Conservation (phyloP, 805 yeast species). For the Kodamaea restingae region DNA sequence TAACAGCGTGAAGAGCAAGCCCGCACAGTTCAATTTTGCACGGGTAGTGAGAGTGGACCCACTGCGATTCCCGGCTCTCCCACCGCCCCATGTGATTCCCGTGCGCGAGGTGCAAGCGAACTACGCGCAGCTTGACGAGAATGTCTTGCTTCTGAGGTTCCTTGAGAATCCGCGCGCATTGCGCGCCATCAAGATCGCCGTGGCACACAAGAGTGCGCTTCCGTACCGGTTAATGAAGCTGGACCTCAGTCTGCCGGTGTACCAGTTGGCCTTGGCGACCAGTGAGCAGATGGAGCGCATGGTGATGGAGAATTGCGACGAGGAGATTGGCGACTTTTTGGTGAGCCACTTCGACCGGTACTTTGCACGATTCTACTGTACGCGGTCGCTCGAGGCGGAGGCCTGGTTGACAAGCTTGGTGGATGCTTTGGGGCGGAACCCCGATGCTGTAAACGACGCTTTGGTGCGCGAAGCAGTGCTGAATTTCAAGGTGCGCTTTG, state of each 20-base stretch:
- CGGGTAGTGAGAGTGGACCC: background rate
- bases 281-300: slow-evolving; percentile 4
- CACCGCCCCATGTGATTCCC: slow-evolving; percentile 3
- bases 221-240: slow-evolving; percentile 9
- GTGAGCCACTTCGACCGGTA: slow-evolving; percentile 13
- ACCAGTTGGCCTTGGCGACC: slow-evolving; percentile 7
- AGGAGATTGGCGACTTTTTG: slow-evolving; percentile 8
- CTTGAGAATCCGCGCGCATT: slow-evolving; percentile 8
- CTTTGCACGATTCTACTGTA: slow-evolving; percentile 13
- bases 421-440: slow-evolving; percentile 8
- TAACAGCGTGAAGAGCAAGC: background rate
- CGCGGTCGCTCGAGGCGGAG: slow-evolving; percentile 11
- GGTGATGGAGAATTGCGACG: slow-evolving; percentile 7
- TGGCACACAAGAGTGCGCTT: slow-evolving; percentile 12
- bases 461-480: slow-evolving; percentile 11
- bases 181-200: slow-evolving; percentile 11
- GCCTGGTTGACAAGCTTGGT: slow-evolving; percentile 12
- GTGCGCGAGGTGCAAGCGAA: slow-evolving; percentile 7
- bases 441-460: slow-evolving; percentile 5
- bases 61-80: background rate
- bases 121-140: slow-evolving; percentile 9
- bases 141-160: slow-evolving; percentile 7
- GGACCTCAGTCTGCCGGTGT: slow-evolving; percentile 1
- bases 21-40: background rate
- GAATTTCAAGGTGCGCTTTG: slow-evolving; percentile 6